Percentiles rank a stretch among this genome's conserved stretches.
These are phyloP conservation scores for Pythium grandisporangium DNA, from an alignment of 352 stramenopile genomes.

Conservation along the genomic window DNA sequence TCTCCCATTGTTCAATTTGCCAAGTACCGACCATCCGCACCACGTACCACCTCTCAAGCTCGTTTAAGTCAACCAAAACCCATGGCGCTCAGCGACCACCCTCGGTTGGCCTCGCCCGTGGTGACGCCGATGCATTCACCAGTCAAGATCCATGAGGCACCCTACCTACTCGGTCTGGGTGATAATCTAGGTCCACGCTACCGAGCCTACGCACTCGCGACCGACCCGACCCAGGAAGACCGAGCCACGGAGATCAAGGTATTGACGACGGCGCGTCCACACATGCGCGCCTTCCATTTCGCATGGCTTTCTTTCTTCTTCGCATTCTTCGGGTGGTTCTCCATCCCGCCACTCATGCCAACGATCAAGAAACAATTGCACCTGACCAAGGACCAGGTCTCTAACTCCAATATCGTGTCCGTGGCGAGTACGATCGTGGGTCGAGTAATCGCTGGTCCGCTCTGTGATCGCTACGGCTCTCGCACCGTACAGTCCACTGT, in stretches of 20 bases:
- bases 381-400: slow-evolving; percentile 82
- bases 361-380: slow-evolving; percentile 82
- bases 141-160: too few relatives aligned
- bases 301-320: slow-evolving; percentile 90
- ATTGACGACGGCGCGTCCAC: slow-evolving; percentile 72
- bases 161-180: too few relatives aligned
- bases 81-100: too few relatives aligned
- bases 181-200: too few relatives aligned
- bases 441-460: slow-evolving; percentile 85
- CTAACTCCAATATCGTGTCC: slow-evolving; percentile 89
- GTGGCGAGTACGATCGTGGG: slow-evolving; percentile 90
- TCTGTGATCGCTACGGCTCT: slow-evolving; percentile 90
- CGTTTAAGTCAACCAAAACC: too few relatives aligned
- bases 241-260: slow-evolving; percentile 72
- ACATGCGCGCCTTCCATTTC: slow-evolving; percentile 93
- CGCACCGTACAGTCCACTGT: slow-evolving; percentile 74
- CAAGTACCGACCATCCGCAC: too few relatives aligned
- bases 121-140: too few relatives aligned
- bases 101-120: too few relatives aligned
- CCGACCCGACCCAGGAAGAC: slow-evolving; percentile 51
- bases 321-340: slow-evolving; percentile 93
- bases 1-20: too few relatives aligned
- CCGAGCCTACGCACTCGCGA: slow-evolving; percentile 34
- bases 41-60: too few relatives aligned
- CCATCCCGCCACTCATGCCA: slow-evolving; percentile 90